Evolutionary conservation across 108 stramenopile species (phyloP).

Genomic region (Pseudonitzschia delicatissima): DNA sequence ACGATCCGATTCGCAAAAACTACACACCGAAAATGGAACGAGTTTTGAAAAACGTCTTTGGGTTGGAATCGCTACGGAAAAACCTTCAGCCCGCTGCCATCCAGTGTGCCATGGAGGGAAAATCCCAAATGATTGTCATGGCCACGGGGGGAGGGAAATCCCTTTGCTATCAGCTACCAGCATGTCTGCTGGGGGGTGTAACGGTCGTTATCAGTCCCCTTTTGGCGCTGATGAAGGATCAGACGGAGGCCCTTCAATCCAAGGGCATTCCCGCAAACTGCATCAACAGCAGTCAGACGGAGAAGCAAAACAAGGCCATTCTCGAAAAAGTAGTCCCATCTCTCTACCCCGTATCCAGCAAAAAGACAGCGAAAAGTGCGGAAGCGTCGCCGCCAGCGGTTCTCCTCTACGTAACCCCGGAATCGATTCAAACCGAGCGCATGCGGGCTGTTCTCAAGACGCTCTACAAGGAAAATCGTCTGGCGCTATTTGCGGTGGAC

Average conservation of each 20-base stretch:
- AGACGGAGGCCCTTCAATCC: constrained; percentile 69
- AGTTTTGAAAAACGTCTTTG: constrained; percentile 47
- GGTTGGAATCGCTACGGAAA: constrained; percentile 41
- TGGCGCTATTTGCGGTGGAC: constrained; percentile 90
- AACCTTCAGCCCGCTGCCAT: constrained; percentile 62
- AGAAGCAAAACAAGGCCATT: constrained; percentile 48
- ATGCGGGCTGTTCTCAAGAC: constrained; percentile 63
- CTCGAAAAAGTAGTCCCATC: constrained; percentile 40
- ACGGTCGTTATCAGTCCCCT: constrained; percentile 96
- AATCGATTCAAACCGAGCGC: constrained; percentile 78
- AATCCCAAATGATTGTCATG: constrained; percentile 82
- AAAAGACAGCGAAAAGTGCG: constrained; percentile 15
- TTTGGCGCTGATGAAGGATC: constrained; percentile 95
- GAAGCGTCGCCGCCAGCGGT: background rate
- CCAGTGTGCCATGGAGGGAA: constrained; percentile 39
- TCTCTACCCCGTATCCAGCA: constrained; percentile 7
- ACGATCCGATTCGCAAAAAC: background rate
- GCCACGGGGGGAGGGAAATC: constrained; percentile 94
- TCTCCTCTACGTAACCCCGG: constrained; percentile 95
- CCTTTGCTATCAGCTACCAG: constrained; percentile 95
- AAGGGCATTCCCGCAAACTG: constrained; percentile 72
- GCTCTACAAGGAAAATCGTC: constrained; percentile 59
- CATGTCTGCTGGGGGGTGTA: constrained; percentile 70
- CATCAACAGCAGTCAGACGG: constrained; percentile 45
- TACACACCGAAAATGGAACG: background rate